These are phyloP conservation scores for Mortierella sp. DNA, from an alignment of 371 early-diverging fungal genomes.

Conservation along the genomic window DNA sequence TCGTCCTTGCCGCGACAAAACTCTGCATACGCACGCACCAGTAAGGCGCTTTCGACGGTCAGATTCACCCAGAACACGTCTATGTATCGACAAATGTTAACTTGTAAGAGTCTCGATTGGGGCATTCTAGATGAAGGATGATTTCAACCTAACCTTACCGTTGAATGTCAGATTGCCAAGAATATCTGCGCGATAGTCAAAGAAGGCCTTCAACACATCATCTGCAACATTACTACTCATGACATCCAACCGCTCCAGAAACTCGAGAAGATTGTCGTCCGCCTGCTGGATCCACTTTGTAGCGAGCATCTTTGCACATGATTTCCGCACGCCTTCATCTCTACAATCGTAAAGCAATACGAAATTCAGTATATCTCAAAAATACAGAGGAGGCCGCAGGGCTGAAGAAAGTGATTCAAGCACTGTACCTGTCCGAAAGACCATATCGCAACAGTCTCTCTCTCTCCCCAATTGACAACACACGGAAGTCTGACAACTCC, in stretches of 20 bases:
- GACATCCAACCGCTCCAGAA: conserved; percentile 86
- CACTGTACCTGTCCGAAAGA: conserved; percentile 71
- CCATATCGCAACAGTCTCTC: conserved; percentile 80
- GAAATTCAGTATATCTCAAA: not conserved
- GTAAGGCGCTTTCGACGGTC: conserved; percentile 81
- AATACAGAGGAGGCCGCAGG: not conserved
- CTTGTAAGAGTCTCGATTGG: too few relatives aligned
- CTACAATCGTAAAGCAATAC: conserved; percentile 46
- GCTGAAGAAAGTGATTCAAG: not conserved
- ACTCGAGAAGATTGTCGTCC: conserved; percentile 80
- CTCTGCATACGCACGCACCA: conserved; percentile 73
- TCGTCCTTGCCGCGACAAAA: conserved; percentile 62
- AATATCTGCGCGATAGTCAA: conserved; percentile 74
- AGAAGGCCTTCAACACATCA: conserved; percentile 73
- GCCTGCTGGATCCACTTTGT: conserved; percentile 83
- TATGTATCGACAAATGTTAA: too few relatives aligned
- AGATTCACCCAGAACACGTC: conserved; percentile 83
- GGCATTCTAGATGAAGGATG: too few relatives aligned
- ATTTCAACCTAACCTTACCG: conserved; percentile 54
- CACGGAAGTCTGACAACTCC: conserved; percentile 73
- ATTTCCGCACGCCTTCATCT: conserved; percentile 77
- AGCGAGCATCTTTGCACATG: conserved; percentile 78
- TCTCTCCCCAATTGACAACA: conserved; percentile 75
- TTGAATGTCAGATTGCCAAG: conserved; percentile 68
- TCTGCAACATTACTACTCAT: conserved; percentile 76